A percentile compares a stretch with the other conserved stretches of the same genome.
These are phyloP conservation scores for Yarrowia galli DNA, from an alignment of 1,139 yeast genomes.

Conservation along the genomic window DNA sequence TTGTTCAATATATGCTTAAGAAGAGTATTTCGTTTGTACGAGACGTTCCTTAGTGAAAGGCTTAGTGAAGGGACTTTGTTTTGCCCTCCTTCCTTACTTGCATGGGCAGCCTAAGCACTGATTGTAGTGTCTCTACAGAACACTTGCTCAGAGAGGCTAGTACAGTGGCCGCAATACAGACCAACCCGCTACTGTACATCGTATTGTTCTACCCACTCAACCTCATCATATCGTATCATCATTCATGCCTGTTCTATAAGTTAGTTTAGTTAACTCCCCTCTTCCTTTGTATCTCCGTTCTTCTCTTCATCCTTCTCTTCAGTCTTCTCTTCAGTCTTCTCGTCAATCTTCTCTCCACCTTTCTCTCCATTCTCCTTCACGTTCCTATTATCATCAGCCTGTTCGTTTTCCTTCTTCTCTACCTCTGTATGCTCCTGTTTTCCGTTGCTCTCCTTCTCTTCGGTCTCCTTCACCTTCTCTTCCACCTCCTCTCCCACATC, in stretches of 20 bases:
- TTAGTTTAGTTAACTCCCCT: conserved; percentile 10
- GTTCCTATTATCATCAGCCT: no score
- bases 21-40: background rate
- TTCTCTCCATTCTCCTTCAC: background rate
- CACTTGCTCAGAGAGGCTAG: no score
- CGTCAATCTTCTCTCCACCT: background rate
- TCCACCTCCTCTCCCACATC: background rate
- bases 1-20: background rate
- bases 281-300: background rate
- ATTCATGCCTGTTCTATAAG: conserved; percentile 8
- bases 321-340: background rate
- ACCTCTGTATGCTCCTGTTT: background rate
- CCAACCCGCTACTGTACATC: no score
- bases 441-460: background rate
- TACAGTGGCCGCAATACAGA: no score
- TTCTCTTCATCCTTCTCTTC: background rate
- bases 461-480: background rate
- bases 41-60: no score
- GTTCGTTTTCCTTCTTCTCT: background rate
- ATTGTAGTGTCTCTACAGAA: no score
- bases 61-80: no score
- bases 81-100: no score
- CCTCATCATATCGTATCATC: background rate
- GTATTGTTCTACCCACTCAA: no score
- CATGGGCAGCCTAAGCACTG: no score